Percentiles rank a stretch among this genome's conserved stretches.
Conservation (phyloP, 202 grass and related monocot genomes). For the Panicum hallii region DNA sequence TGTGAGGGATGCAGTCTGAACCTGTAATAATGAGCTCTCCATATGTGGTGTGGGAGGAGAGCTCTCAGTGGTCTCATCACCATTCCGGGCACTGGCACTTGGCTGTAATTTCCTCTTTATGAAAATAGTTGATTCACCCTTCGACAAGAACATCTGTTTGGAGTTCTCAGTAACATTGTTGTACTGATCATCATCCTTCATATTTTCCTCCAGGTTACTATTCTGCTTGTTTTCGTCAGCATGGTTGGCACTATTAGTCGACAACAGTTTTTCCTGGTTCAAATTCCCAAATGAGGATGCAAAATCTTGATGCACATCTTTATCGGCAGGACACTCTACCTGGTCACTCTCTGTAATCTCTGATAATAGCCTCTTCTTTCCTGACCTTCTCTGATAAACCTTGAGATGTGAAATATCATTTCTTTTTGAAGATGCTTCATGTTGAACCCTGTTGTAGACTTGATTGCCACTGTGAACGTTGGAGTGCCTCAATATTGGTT, state of each 20-base stretch:
- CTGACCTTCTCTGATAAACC: conserved; percentile 48
- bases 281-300: conserved; percentile 3
- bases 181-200: conserved; percentile 12
- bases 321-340: conserved; percentile 27
- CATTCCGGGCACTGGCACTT: too few species aligned
- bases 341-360: conserved; percentile 52
- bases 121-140: conserved; percentile 26
- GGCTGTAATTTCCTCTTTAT: conserved; percentile 3
- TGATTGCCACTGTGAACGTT: conserved; percentile 26
- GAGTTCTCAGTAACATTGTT: conserved; percentile 26
- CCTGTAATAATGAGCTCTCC: too few species aligned
- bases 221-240: conserved; percentile 14
- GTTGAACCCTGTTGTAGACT: conserved; percentile 42
- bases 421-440: conserved; percentile 45
- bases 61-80: too few species aligned
- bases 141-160: conserved; percentile 36
- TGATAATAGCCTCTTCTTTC: conserved; percentile 58
- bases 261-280: conserved; percentile 19
- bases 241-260: neutral
- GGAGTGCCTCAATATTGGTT: too few species aligned
- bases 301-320: conserved; percentile 14
- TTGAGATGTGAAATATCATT: conserved; percentile 43
- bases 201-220: conserved; percentile 10
- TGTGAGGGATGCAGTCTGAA: too few species aligned
- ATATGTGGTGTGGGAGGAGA: too few species aligned